Conservation (phyloP, 441 rosid genomes). For the Corymbia calophylla region DNA sequence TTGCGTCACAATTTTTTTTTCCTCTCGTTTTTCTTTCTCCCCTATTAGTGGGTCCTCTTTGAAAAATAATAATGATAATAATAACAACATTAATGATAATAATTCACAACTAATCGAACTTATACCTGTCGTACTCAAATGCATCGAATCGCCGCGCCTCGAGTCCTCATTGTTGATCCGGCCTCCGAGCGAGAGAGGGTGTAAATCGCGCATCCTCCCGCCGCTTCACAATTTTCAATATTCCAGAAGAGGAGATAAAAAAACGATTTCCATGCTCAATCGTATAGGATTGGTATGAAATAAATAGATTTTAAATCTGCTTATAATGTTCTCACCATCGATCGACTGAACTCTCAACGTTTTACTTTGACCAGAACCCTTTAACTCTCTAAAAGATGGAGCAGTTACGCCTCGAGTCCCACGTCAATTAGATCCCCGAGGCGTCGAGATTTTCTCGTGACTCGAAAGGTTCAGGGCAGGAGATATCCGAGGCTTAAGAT, state of each 20-base stretch:
- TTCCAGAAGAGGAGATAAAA: not conserved
- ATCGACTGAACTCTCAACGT: fast-evolving
- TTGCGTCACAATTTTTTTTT: not conserved
- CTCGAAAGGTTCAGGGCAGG: not conserved
- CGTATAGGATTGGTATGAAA: not conserved
- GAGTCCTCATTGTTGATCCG: not conserved
- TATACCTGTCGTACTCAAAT: not conserved
- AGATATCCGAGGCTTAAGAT: not conserved
- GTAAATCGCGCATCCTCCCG: not conserved
- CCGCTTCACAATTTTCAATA: not conserved
- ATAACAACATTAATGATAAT: not conserved
- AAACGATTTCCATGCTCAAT: not conserved
- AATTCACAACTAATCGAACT: not conserved
- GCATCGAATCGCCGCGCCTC: not conserved
- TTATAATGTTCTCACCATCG: fast-evolving
- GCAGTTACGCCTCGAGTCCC: fast-evolving
- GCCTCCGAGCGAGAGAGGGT: not conserved
- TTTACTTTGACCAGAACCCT: too few species aligned
- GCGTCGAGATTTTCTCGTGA: fast-evolving
- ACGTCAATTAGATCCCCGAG: not conserved
- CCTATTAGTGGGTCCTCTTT: not conserved
- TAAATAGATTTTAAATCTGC: not conserved
- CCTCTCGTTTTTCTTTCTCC: not conserved
- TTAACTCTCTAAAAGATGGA: not conserved
- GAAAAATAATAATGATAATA: not conserved